Percentiles rank a stretch among this genome's conserved stretches.
phyloP scores from a whole-genome alignment of 805 yeast species.

The Saccharomycopsis oosterbeekiorum region DNA sequence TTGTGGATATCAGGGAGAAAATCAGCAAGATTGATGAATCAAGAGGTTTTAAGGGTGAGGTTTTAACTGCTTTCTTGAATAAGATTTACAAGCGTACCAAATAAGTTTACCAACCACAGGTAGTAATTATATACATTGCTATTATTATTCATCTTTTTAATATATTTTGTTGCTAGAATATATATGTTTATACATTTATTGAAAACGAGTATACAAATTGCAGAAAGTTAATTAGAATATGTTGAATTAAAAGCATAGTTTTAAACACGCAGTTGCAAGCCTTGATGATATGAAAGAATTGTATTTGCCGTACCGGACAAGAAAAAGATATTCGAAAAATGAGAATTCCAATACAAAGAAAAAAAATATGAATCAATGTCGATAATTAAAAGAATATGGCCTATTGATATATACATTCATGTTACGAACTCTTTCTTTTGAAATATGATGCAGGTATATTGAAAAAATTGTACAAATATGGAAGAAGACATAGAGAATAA shows the following conservation, averaged over 20 bases:
- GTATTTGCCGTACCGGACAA: no score
- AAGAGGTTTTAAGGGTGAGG: conserved; percentile 86
- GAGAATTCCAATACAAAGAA: not conserved
- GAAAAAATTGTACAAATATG: not conserved
- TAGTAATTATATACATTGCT: no score
- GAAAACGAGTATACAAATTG: no score
- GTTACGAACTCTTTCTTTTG: not conserved
- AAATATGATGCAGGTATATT: no score
- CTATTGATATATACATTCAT: not conserved
- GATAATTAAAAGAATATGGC: no score
- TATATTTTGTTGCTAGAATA: not conserved
- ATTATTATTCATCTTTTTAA: not conserved
- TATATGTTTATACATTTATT: no score
- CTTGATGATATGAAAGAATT: no score
- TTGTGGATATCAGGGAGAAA: conserved; percentile 47
- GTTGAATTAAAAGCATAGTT: no score
- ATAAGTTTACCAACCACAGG: conserved; percentile 27
- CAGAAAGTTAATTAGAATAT: no score
- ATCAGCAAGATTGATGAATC: conserved; percentile 77
- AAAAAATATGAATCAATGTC: not conserved
- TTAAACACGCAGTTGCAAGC: no score
- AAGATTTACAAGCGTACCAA: conserved; percentile 93
- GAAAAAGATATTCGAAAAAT: no score
- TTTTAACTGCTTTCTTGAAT: conserved; percentile 72
- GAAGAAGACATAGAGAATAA: not conserved